Evolutionary conservation across 352 stramenopile species (phyloP).

Genomic region (Pythium aristosporum): DNA sequence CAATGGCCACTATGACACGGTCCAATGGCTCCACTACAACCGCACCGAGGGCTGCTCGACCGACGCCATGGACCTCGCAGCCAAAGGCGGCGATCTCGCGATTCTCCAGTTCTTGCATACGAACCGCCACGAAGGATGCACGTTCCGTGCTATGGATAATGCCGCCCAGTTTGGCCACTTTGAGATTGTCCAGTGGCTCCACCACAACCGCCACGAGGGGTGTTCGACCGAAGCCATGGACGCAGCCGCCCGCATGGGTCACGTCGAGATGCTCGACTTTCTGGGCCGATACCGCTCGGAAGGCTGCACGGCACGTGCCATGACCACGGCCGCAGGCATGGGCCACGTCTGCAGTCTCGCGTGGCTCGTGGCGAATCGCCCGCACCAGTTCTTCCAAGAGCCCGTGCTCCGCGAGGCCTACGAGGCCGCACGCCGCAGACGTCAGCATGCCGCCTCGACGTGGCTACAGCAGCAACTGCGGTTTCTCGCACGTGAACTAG

Average conservation of each 20-base stretch:
- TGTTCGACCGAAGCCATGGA: conserved; percentile 26
- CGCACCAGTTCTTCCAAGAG: conserved; percentile 1
- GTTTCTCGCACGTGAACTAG: not conserved
- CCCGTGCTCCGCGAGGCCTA: not conserved
- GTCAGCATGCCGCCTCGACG: not conserved
- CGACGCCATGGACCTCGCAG: conserved; percentile 28
- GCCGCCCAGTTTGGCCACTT: conserved; percentile 25
- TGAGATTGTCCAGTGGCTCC: conserved; percentile 25
- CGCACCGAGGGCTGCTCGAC: conserved; percentile 24
- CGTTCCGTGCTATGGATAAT: conserved; percentile 25
- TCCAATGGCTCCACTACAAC: conserved; percentile 24
- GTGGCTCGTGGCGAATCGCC: conserved; percentile 12
- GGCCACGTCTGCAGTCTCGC: conserved; percentile 5
- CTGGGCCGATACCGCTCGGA: conserved; percentile 12
- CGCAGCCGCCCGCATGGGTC: conserved; percentile 11
- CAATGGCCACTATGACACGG: conserved; percentile 18
- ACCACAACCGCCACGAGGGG: conserved; percentile 21
- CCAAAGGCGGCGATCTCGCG: conserved; percentile 17
- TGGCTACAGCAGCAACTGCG: conserved; percentile 8
- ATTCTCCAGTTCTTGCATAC: conserved; percentile 25
- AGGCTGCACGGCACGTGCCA: conserved; percentile 18
- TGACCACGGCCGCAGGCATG: not conserved
- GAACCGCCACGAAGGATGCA: conserved; percentile 27
- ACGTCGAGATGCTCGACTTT: conserved; percentile 23
- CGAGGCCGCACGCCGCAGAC: not conserved